A percentile compares a stretch with the other conserved stretches of the same genome.
Conservation (phyloP, 129 eudicot genomes). For the Logfia minima region DNA sequence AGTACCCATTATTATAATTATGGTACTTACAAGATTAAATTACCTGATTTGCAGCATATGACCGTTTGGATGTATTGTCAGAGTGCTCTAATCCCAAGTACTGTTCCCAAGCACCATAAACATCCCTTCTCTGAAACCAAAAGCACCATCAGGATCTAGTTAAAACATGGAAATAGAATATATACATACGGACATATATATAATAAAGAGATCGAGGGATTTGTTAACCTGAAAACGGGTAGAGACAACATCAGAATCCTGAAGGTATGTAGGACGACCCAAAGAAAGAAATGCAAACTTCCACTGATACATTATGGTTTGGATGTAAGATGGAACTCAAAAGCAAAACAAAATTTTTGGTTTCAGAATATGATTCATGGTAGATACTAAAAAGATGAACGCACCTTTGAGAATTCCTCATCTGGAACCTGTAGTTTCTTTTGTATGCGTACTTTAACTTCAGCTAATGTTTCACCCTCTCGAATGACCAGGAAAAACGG, state of each 20-base stretch:
- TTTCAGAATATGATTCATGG: background rate
- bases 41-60: constrained; percentile 81
- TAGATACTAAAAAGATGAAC: background rate
- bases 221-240: constrained; percentile 74
- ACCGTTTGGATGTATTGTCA: constrained; percentile 63
- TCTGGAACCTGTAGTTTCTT: constrained; percentile 81
- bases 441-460: constrained; percentile 70
- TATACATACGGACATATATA: background rate
- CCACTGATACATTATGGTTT: constrained; percentile 55
- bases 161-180: constrained; percentile 10
- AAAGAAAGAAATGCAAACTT: constrained; percentile 75
- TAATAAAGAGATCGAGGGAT: constrained; percentile 8
- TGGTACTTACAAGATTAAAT: background rate
- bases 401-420: constrained; percentile 86
- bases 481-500: constrained; percentile 80
- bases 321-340: background rate
- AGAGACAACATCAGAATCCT: constrained; percentile 69
- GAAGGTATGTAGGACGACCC: constrained; percentile 84
- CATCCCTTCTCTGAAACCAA: constrained; percentile 68
- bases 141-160: background rate
- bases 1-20: background rate
- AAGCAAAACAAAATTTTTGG: background rate
- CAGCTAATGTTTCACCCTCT: constrained; percentile 77
- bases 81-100: constrained; percentile 90
- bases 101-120: constrained; percentile 87